Conservation (phyloP, 139 green algal species). For the Chlorella sp. region DNA sequence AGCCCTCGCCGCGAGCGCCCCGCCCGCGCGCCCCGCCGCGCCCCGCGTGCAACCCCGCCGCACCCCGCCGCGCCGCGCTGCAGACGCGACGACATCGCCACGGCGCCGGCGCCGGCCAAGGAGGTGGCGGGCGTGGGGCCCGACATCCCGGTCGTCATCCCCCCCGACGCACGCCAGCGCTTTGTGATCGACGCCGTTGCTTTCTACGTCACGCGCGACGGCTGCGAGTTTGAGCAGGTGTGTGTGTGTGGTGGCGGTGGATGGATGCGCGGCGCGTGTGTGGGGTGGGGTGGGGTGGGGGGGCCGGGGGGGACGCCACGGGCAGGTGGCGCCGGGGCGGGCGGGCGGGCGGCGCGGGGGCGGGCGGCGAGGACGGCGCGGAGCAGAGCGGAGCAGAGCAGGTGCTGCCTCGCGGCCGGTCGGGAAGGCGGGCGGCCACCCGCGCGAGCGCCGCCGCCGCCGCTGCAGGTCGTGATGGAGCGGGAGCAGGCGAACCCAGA, state of each 20-base stretch:
- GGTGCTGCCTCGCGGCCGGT: no score
- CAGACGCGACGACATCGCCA: constrained; percentile 1
- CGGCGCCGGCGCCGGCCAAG: no score
- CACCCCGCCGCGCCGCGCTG: not conserved
- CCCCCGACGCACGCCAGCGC: constrained; percentile 65
- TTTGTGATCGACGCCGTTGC: constrained; percentile 94
- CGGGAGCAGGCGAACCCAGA: constrained; percentile 75
- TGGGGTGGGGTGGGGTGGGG: not conserved
- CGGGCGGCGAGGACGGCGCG: not conserved
- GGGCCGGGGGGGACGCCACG: not conserved
- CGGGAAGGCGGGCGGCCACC: not conserved
- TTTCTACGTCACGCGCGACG: constrained; percentile 82
- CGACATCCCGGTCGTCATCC: constrained; percentile 69
- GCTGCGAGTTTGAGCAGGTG: constrained; percentile 77
- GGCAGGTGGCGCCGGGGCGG: not conserved
- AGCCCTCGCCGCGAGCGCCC: no score
- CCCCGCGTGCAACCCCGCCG: no score
- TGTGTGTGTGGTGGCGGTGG: not conserved
- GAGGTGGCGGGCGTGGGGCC: constrained; percentile 33
- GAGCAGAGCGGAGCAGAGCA: no score
- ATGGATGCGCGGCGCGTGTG: not conserved
- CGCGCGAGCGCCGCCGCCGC: not conserved
- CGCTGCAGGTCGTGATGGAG: constrained; percentile 79
- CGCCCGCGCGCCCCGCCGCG: no score
- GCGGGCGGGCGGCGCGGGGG: not conserved